Percentiles rank a stretch among this genome's conserved stretches.
These are phyloP conservation scores for Coemansia sp. DNA, from an alignment of 192 early-diverging fungal genomes.

Conservation along the genomic window DNA sequence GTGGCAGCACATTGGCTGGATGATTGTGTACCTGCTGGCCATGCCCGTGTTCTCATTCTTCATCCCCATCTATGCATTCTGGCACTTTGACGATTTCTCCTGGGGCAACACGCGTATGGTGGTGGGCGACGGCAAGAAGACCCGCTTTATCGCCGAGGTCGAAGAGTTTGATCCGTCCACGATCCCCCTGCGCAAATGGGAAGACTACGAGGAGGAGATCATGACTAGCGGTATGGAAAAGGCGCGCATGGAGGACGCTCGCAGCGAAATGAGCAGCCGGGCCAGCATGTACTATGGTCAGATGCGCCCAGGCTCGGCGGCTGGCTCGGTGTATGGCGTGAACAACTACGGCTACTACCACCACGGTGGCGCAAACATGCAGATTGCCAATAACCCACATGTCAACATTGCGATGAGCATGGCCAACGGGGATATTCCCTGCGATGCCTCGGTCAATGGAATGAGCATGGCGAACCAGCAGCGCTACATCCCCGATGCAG, in stretches of 20 bases:
- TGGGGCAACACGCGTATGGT: constrained; percentile 98
- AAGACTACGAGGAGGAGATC: constrained; percentile 73
- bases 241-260: constrained; percentile 38
- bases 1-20: constrained; percentile 96
- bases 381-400: constrained; percentile 22
- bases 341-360: constrained; percentile 49
- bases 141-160: constrained; percentile 58
- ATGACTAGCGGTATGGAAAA: constrained; percentile 26
- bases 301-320: constrained; percentile 42
- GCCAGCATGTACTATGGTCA: constrained; percentile 54
- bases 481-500: constrained; percentile 15
- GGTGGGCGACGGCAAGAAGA: constrained; percentile 76
- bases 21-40: constrained; percentile 94
- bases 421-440: constrained; percentile 22
- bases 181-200: constrained; percentile 81
- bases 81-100: constrained; percentile 99
- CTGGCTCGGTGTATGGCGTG: constrained; percentile 38
- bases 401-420: constrained; percentile 37
- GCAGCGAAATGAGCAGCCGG: constrained; percentile 53
- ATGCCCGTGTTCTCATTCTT: constrained; percentile 91
- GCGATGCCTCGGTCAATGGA: constrained; percentile 22
- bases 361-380: constrained; percentile 37
- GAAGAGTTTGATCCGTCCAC: constrained; percentile 73
- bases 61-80: constrained; percentile 92
- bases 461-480: constrained; percentile 12